Evolutionary conservation across 2,329 filamentous ascomycete genomes (phyloP), one percentile per base, ranked within the genome.

Genomic region (Pseudogymnoascus sp.): DNA sequence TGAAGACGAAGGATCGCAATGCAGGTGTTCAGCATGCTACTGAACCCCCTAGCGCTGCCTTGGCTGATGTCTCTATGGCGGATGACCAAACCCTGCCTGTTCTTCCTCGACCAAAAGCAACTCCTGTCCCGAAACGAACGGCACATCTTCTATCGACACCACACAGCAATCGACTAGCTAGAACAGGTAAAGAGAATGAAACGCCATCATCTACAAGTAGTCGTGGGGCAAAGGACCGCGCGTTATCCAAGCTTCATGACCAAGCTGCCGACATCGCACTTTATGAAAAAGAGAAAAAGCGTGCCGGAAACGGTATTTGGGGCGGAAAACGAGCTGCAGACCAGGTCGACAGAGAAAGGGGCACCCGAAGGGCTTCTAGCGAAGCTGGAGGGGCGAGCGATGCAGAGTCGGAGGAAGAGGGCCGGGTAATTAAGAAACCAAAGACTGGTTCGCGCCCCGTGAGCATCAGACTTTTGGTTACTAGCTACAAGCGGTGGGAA

Each of bases 271-370:
- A 99, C 72, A 92, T 97, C 71, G 88, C 88, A 1, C 79, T 96
- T 34, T 99, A 95, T 71, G 89, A 97, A 72, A 96, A 95, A 73
- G 95, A 99, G 77, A 91, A 85, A 79, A 97, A 96, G 77, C 86
- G 95, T 18, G 75, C 77, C 5, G 85, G 78, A 60, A 79, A 73
- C 2, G 75, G 75, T 31, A 79, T 81, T 0, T 88, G 84, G 80
- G 85, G 86, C 23, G 85, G 85, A 21, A 87, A 86, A 70, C 79
- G 84, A 60, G 85, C 85, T 0, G 81, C 84, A 2, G 82, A 87
- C 62, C 75, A 79, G 64, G 78, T 83, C 16, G 85, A 88, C 63
- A 82, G 80, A 69, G 76, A 80, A 61, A 73, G 73, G 43, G 68
- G 70, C 7, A 74, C 68, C 64, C 7, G 40, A 63, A 8, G 68